Base-by-base conservation (phyloP, 2,329 filamentous ascomycete species). In the Nakataea oryzae region DNA sequence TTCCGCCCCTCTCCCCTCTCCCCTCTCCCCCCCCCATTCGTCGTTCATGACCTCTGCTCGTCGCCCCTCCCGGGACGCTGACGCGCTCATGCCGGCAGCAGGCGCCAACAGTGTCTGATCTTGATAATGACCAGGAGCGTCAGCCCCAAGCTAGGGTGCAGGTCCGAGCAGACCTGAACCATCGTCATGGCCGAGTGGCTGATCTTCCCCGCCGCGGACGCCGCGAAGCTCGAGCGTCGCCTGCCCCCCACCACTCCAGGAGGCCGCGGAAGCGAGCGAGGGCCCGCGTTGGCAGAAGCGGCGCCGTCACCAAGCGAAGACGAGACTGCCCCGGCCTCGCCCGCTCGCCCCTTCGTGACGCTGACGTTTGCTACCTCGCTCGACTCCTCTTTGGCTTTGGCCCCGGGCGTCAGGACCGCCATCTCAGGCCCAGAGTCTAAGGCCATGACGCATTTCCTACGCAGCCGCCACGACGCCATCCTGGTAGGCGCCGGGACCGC, bases 351-450 rank as follows among this genome's bases (percentile, higher is more conserved):
- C 13, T 84, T 82, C 71, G 82, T 91, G 59, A 97, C 93, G 2
- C 80, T 97, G 54, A 97, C 93, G 14, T 97, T 93, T 74, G 93
- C 95, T 27, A 89, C 88, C 8, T 97, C 93, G 4, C 87, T 99
- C 67, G 93, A 97, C 76, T 88, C 89, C 54, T 84, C 86, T 61
- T 81, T 96, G 60, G 85, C 92, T 1, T 81, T 93, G 30, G 81
- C 87, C 0, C 91, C 91, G 0, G 92, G 92, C 17, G 80, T 86
- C n/a, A 89, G 89, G 66, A 97, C 93, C 2, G 79, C 83, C 0
- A 83, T 97, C 17, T 97, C 93, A 1, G 93, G 93, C 3, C 84
- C 88, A 0, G 81, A 87, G 65, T 91, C 91, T 50, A 96, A 96
- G 74, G 84, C 90, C 61, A 96, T 97, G 91, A 97, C 93, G 0